Percentiles rank a stretch among this genome's conserved stretches.
Conservation (phyloP, 225 moss, liverwort and hornwort genomes). For the Sphagnum contortum region DNA sequence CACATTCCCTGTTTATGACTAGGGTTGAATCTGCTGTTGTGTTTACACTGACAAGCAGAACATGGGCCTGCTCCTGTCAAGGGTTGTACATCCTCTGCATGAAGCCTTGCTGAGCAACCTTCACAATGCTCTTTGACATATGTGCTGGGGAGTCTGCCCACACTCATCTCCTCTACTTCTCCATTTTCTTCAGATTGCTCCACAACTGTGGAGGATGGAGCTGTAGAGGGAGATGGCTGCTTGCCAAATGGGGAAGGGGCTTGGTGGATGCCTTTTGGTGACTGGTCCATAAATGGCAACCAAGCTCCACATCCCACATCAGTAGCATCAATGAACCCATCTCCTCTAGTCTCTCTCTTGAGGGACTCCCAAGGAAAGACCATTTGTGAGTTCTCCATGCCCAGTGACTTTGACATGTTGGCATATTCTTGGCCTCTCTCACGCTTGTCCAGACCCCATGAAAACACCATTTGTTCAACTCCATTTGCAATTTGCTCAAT, state of each 20-base stretch:
- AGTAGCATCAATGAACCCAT: constrained; percentile 1
- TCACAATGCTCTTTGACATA: constrained; percentile 5
- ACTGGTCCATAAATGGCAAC: background rate
- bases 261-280: background rate
- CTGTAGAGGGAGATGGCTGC: background rate
- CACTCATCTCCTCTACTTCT: background rate
- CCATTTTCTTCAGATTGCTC: background rate
- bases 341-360: background rate
- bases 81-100: constrained; percentile 4
- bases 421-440: constrained; percentile 25
- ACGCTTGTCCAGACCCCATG: constrained; percentile 25
- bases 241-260: too few relatives aligned
- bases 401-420: constrained; percentile 22
- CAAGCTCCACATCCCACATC: background rate
- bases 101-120: background rate
- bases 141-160: background rate
- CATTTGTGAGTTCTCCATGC: constrained; percentile 9
- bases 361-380: constrained; percentile 19
- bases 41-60: constrained; percentile 4
- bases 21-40: background rate
- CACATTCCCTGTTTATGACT: constrained; percentile 6
- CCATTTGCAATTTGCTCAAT: constrained; percentile 40
- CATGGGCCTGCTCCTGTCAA: background rate
- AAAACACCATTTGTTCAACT: constrained; percentile 41
- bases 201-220: background rate